phyloP scores from a whole-genome alignment of 1,139 yeast genomes.

The Saccharomycopsis crataegensis region DNA sequence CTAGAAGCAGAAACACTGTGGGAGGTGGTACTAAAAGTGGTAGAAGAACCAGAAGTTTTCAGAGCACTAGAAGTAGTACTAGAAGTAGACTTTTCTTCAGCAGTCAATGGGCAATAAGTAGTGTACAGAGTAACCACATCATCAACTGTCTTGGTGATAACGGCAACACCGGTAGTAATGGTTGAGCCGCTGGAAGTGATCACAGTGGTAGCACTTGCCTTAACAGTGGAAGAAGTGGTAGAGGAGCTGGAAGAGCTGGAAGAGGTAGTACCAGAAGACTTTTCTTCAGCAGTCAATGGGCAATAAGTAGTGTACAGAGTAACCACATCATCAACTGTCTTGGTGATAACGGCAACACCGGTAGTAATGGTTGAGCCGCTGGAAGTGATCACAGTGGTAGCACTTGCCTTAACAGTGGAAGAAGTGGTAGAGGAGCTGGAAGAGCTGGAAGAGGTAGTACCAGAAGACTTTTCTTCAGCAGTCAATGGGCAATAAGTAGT shows the following conservation, averaged over 20 bases:
- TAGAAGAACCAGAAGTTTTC: constrained; percentile 11
- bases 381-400: neutral
- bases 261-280: neutral
- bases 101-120: constrained; percentile 25
- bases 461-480: neutral
- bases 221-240: constrained; percentile 20
- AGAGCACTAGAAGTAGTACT: neutral
- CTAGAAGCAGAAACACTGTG: neutral
- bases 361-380: constrained; percentile 16
- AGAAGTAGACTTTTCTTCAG: no score
- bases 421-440: constrained; percentile 19
- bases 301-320: neutral
- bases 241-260: constrained; percentile 5
- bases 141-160: constrained; percentile 21
- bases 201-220: constrained; percentile 6
- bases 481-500: constrained; percentile 34
- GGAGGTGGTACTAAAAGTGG: constrained; percentile 14
- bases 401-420: constrained; percentile 18
- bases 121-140: neutral
- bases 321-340: constrained; percentile 12
- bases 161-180: constrained; percentile 19
- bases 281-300: constrained; percentile 27
- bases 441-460: neutral
- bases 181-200: constrained; percentile 10
- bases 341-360: constrained; percentile 22